Conservation (phyloP, 148 eudicot species). For the Rhododendron kiyosumense region DNA sequence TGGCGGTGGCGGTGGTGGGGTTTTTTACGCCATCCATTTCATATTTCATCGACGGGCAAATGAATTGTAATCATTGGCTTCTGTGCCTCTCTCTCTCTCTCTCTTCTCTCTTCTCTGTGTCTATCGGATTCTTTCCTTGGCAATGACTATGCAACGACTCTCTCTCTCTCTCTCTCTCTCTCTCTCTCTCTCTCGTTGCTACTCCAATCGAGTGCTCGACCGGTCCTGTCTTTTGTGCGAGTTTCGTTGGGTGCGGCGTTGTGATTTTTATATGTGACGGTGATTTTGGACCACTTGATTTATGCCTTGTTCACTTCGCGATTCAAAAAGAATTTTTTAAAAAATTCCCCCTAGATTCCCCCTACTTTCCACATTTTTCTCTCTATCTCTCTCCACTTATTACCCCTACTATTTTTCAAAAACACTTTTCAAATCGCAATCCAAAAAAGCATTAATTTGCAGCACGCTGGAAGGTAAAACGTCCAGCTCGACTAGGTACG, state of each 20-base stretch:
- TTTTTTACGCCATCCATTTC: conserved; percentile 17
- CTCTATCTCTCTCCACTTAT: too few relatives aligned
- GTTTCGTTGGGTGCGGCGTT: neutral
- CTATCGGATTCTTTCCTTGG: conserved; percentile 24
- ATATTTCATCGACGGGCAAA: conserved; percentile 9
- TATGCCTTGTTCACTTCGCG: too few relatives aligned
- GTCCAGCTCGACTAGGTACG: neutral
- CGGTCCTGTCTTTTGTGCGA: too few relatives aligned
- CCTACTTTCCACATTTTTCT: too few relatives aligned
- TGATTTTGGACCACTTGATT: neutral
- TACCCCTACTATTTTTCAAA: too few relatives aligned
- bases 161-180: neutral
- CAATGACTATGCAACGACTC: conserved; percentile 13
- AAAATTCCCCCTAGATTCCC: too few relatives aligned
- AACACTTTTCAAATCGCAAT: too few relatives aligned
- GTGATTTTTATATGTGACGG: neutral
- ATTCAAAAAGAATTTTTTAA: too few relatives aligned
- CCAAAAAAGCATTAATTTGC: too few relatives aligned
- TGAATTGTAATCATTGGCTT: conserved; percentile 13
- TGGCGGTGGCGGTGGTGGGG: neutral
- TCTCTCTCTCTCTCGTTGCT: neutral
- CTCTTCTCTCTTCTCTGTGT: neutral
- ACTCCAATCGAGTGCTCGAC: too few relatives aligned
- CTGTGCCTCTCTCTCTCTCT: neutral
- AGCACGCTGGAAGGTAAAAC: neutral